phyloP scores from a whole-genome alignment of 306 rosid genomes.

The Parietaria judaica region DNA sequence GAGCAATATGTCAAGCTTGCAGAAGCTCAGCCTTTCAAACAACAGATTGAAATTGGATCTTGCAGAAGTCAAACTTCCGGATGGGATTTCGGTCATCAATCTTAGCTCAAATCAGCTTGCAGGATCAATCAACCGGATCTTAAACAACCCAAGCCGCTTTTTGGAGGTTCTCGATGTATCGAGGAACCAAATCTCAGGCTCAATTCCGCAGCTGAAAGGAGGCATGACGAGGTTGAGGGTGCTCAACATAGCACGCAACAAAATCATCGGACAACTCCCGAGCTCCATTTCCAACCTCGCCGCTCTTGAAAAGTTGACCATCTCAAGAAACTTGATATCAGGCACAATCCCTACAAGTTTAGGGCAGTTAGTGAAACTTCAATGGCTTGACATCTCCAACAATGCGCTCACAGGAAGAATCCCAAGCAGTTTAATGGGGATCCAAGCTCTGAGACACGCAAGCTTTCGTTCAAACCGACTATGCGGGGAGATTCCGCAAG shows the following conservation, averaged over 20 bases:
- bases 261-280: conserved; percentile 61
- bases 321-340: conserved; percentile 72
- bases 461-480: conserved; percentile 82
- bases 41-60: conserved; percentile 66
- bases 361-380: conserved; percentile 52
- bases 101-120: conserved; percentile 55
- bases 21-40: conserved; percentile 65
- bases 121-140: conserved; percentile 59
- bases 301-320: conserved; percentile 53
- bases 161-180: conserved; percentile 79
- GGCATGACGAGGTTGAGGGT: conserved; percentile 52
- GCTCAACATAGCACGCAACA: conserved; percentile 59
- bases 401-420: conserved; percentile 66
- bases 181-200: conserved; percentile 61
- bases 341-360: conserved; percentile 63
- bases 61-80: conserved; percentile 47
- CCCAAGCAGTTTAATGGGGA: conserved; percentile 67
- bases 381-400: conserved; percentile 86
- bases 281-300: conserved; percentile 54
- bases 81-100: conserved; percentile 44
- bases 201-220: conserved; percentile 48
- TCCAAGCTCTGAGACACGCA: conserved; percentile 55
- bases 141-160: conserved; percentile 49
- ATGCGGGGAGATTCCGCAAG: conserved; percentile 93
- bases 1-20: conserved; percentile 61